Evolutionary conservation across 257 asterid species (phyloP), one percentile per base, ranked within the genome.

Genomic region (Salvia rosmarinus): DNA sequence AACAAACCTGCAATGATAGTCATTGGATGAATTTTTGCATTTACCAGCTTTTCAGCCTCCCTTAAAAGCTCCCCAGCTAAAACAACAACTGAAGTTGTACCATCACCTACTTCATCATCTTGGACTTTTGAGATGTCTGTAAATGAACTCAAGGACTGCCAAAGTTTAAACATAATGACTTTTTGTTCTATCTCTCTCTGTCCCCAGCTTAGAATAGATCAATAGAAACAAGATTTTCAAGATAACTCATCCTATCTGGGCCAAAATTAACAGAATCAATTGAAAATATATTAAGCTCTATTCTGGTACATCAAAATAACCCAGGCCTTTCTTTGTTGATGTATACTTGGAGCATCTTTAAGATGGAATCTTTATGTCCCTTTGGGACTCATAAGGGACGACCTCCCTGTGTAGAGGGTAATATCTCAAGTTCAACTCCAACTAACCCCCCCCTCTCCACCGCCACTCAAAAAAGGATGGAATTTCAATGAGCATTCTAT

Each of bases 51-150:
- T 80, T 95, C 99, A 46, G 97, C 96, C 88, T 95, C 99, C 85
- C 95, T 83, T 82, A 95, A 76, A 73, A 95, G 98, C 80, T 95
- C 98, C 62, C 98, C 99, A 77, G 98, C 99, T 82, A 95, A 88
- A 44, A 95, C 98, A 44, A 86, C 99, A 44, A 95, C 99, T 21
- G 99, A 91, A 56, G 99, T 95, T 49, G 99, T 95, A 56, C 99
- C 99, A 82, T 95, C 99, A 71, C 99, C 99, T 32, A 95, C 99
- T 83, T 95, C 99, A 75, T 95, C 98, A 72, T 95, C 99, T 80
- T 95, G 99, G 52, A 95, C 99, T 83, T 91, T 95, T 8, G 98
- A 95, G 75, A 95, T 94, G 75, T 94, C 99, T 94, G 78, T 47
- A 30, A 67, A 59, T 57, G 64, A 76, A 63, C 50, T 85, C 65